Evolutionary conservation across 2,329 filamentous ascomycete genomes (phyloP).

Genomic region (Fusarium foetens): DNA sequence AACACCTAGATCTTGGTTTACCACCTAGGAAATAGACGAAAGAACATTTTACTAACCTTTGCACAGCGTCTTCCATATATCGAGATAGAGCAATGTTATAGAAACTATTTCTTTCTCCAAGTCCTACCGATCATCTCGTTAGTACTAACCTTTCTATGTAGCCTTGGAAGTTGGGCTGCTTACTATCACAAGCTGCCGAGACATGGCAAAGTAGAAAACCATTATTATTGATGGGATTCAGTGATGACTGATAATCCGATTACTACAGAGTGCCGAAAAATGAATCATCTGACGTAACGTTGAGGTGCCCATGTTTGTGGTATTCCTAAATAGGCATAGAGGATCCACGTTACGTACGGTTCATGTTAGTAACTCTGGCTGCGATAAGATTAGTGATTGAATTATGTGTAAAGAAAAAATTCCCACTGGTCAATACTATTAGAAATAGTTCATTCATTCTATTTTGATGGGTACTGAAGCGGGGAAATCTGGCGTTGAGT

Average conservation of each 20-base stretch:
- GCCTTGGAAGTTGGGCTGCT: neutral
- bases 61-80: neutral
- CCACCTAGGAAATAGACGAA: too few relatives aligned
- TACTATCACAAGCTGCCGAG: neutral
- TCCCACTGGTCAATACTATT: neutral
- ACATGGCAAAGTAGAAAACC: rapidly evolving
- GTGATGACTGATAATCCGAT: neutral
- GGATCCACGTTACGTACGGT: constrained; percentile 7
- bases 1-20: too few relatives aligned
- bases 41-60: too few relatives aligned
- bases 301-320: neutral
- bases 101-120: neutral
- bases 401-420: constrained; percentile 1
- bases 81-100: too few relatives aligned
- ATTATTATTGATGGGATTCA: rapidly evolving
- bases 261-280: neutral
- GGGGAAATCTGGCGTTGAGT: neutral
- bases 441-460: rapidly evolving
- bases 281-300: neutral
- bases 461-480: rapidly evolving
- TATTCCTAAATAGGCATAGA: constrained; percentile 1
- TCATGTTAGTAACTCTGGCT: constrained; percentile 16
- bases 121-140: too few relatives aligned
- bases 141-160: neutral
- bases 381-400: constrained; percentile 1